Evolutionary conservation across 257 asterid species (phyloP).

Genomic region (Solanum appendiculatum): DNA sequence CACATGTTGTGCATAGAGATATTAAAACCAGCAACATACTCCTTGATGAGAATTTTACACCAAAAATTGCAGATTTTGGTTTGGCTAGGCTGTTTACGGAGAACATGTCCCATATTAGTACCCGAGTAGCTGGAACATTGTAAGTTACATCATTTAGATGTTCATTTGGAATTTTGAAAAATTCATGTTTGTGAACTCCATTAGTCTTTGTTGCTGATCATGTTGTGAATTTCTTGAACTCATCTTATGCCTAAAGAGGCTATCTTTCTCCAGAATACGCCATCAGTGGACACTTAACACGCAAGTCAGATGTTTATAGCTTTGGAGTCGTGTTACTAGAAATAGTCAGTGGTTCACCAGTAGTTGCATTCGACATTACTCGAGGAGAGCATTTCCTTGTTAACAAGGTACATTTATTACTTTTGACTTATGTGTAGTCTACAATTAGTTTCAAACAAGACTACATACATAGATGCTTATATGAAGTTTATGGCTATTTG

Average conservation of each 20-base stretch:
- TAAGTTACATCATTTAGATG: conserved; percentile 18
- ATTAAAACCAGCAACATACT: conserved; percentile 71
- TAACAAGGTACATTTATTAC: conserved; percentile 36
- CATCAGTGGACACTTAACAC: conserved; percentile 57
- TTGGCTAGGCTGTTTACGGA: conserved; percentile 57
- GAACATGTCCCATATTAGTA: conserved; percentile 50
- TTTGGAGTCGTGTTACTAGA: conserved; percentile 69
- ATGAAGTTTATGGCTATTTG: not conserved
- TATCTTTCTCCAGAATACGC: conserved; percentile 85
- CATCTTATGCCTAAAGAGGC: conserved; percentile 35
- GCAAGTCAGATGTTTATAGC: conserved; percentile 80
- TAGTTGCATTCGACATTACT: conserved; percentile 47
- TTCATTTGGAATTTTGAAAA: not conserved
- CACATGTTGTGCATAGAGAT: conserved; percentile 67
- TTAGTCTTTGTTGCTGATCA: conserved; percentile 6
- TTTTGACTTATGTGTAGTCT: not conserved
- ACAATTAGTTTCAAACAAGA: not conserved
- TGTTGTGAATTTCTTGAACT: not conserved
- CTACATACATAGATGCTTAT: not conserved
- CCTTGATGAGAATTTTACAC: conserved; percentile 43
- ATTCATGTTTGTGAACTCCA: not conserved
- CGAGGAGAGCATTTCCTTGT: conserved; percentile 69
- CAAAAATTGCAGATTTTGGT: conserved; percentile 80
- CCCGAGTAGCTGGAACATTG: conserved; percentile 87
- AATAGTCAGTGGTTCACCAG: conserved; percentile 46